phyloP scores from a whole-genome alignment of 1,139 yeast genomes.

The Sugiyamaella neomexicana region DNA sequence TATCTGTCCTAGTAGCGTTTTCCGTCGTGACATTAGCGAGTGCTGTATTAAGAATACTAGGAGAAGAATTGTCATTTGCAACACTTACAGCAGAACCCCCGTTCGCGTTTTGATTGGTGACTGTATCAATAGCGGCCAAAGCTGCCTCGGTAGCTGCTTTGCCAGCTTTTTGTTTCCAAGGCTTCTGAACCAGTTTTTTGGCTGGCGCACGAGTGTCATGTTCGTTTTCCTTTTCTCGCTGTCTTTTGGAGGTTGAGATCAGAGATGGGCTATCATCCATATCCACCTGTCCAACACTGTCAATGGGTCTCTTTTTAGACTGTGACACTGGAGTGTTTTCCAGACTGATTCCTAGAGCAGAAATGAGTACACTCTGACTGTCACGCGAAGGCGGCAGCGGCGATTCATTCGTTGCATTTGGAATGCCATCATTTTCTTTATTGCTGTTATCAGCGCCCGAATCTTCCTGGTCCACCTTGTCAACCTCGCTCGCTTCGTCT shows the following conservation, averaged over 20 bases:
- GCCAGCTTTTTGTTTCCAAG: constrained; percentile 1
- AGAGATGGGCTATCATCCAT: constrained; percentile 13
- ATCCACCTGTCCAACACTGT: not conserved
- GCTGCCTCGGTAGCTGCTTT: constrained; percentile 6
- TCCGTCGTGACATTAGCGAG: not conserved
- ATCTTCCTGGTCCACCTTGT: not conserved
- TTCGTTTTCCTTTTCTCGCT: not conserved
- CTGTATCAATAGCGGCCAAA: not conserved
- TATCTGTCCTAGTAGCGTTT: not conserved
- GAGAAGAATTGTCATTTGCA: not conserved
- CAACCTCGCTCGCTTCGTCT: not conserved
- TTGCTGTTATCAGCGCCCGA: not conserved
- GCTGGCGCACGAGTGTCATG: too few relatives aligned
- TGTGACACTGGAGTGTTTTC: constrained; percentile 1
- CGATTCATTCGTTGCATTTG: not conserved
- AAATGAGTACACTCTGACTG: not conserved
- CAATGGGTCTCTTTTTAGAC: not conserved
- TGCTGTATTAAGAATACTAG: too few relatives aligned
- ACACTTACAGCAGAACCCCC: not conserved
- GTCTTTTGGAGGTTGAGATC: constrained; percentile 1
- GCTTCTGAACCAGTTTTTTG: constrained; percentile 1
- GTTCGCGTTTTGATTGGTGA: not conserved
- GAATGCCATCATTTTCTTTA: not conserved
- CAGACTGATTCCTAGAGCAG: constrained; percentile 10
- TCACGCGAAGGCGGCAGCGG: not conserved